Conservation (phyloP, 106 monocot species). For the Dendrobium catenatum region DNA sequence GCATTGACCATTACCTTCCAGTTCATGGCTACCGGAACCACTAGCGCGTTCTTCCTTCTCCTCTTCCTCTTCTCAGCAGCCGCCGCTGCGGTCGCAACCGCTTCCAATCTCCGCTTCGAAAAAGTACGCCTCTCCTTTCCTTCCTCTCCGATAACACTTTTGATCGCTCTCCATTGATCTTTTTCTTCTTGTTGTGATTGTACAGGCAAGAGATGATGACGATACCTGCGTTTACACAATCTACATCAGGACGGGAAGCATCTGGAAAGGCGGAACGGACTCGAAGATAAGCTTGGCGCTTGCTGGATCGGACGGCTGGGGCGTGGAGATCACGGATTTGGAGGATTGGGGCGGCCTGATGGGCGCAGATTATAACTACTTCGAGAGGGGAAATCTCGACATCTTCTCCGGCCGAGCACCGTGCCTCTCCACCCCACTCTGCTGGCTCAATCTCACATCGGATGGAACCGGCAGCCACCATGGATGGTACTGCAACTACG, state of each 20-base stretch:
- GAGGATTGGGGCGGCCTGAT: constrained; percentile 71
- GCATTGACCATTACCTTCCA: background rate
- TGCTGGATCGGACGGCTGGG: constrained; percentile 36
- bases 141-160: background rate
- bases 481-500: constrained; percentile 97
- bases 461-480: constrained; percentile 70
- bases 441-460: constrained; percentile 64
- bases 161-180: background rate
- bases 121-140: background rate
- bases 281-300: constrained; percentile 46
- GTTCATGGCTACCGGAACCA: background rate
- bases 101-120: background rate
- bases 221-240: constrained; percentile 76
- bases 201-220: constrained; percentile 13
- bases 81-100: background rate
- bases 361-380: constrained; percentile 70
- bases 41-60: background rate
- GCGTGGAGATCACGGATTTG: constrained; percentile 53
- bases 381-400: constrained; percentile 82
- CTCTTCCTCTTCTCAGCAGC: constrained; percentile 13
- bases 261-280: constrained; percentile 75
- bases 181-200: background rate
- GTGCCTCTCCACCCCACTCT: constrained; percentile 44
- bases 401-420: constrained; percentile 75
- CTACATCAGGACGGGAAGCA: constrained; percentile 64